Evolutionary conservation across 441 rosid genomes (phyloP).

Genomic region (Adansonia madagascariensis): DNA sequence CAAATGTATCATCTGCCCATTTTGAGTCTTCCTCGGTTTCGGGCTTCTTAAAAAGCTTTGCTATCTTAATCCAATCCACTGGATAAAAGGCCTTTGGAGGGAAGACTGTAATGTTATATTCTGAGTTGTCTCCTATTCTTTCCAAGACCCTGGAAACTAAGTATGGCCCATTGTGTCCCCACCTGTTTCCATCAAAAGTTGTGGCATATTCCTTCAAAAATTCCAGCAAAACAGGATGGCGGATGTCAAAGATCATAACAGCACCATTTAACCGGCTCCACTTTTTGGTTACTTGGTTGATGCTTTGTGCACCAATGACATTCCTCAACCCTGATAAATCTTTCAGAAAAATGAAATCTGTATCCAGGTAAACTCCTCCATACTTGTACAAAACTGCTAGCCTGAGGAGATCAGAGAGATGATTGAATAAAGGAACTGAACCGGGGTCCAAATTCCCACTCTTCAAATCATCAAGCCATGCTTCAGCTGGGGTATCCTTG

Average conservation of each 20-base stretch:
- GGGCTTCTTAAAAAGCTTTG: slow-evolving; percentile 49
- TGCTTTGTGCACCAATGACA: slow-evolving; percentile 56
- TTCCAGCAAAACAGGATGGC: slow-evolving; percentile 40
- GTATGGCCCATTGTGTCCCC: slow-evolving; percentile 51
- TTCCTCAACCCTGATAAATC: slow-evolving; percentile 43
- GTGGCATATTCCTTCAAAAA: slow-evolving; percentile 47
- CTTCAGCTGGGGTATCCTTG: slow-evolving; percentile 50
- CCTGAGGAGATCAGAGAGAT: slow-evolving; percentile 20
- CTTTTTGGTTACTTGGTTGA: slow-evolving; percentile 32
- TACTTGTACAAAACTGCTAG: slow-evolving; percentile 34
- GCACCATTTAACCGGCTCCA: slow-evolving; percentile 42
- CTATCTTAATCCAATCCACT: slow-evolving; percentile 51
- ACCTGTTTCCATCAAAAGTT: slow-evolving; percentile 42
- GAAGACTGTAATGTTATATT: slow-evolving; percentile 40
- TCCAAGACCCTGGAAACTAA: slow-evolving; percentile 51
- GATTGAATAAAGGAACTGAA: not conserved
- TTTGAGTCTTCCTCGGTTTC: slow-evolving; percentile 34
- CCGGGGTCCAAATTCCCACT: not conserved
- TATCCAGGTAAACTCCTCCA: not conserved
- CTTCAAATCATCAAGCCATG: slow-evolving; percentile 38
- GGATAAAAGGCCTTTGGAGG: slow-evolving; percentile 52
- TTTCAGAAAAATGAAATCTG: slow-evolving; percentile 47
- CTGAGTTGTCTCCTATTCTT: slow-evolving; percentile 36
- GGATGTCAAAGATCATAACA: slow-evolving; percentile 44
- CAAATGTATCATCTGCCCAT: slow-evolving; percentile 41